Evolutionary conservation across 2,329 filamentous ascomycete species (phyloP), one percentile per base, ranked within the genome.

Genomic region (Hypoxylon sp.): DNA sequence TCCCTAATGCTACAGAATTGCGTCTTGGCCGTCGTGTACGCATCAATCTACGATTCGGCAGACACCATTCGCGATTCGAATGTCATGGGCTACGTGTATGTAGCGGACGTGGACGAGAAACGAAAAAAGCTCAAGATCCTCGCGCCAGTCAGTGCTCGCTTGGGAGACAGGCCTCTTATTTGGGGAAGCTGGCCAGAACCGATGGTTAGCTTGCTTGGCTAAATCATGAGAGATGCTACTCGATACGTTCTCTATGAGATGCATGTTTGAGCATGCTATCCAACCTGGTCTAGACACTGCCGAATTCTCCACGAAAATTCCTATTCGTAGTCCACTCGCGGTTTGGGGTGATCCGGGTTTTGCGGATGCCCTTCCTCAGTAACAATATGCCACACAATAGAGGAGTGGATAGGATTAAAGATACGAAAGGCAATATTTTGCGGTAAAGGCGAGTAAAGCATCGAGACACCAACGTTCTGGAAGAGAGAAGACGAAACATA

Each of bases 61-160:
- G 88, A 92, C 49, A 85, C 87, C 1, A 89, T 98, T 46, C 86
- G 92, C 11, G 90, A 94, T 70, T 89, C 93, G 6, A 91, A 90
- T 58, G 89, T 98, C 28, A 91, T 96, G 85, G 95, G 95, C 0
- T 99, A 97, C 73, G 85, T 97, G 28, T 97, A 97, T 73, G 91
- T 98, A 15, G 90, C 92, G 0, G 92, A 97, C 65, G 92, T 98
- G 3, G 94, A 99, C 73, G 91, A 92, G 73, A 89, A 91, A 70
- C 91, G 91, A 76, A 88, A 88, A 69, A 91, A 91, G 75, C 83
- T 97, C 30, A 91, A 92, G 73, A 82, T 98, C 19, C 80, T 99
- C 61, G 89, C 92, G 17, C 95, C 95, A 1, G 88, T 97, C 64
- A 91, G 91, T 54, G 93, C 93, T 2, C 85, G 91, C 61, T 83